A percentile compares a stretch with the other conserved stretches of the same genome.
Conservation (phyloP, 768 basidiomycete genomes). For the Mycena olivaceomarginata region DNA sequence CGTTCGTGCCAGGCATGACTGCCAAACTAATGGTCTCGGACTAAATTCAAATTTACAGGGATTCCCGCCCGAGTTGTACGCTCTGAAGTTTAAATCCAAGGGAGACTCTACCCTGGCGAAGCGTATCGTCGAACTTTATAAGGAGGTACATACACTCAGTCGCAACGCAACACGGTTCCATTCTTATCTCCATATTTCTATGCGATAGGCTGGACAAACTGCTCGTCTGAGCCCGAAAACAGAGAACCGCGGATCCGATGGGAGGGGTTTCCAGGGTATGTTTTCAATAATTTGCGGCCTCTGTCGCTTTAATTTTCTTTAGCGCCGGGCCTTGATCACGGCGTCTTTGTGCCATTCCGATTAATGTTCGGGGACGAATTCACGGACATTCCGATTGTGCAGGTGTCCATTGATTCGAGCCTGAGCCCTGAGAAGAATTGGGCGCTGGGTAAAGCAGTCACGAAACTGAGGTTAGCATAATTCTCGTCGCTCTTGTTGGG, state of each 20-base stretch:
- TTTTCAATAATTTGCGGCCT: neutral
- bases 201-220: constrained; percentile 67
- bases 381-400: constrained; percentile 78
- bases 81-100: constrained; percentile 79
- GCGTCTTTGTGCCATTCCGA: constrained; percentile 87
- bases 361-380: constrained; percentile 86
- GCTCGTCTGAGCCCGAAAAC: constrained; percentile 68
- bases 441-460: constrained; percentile 77
- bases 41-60: constrained; percentile 52
- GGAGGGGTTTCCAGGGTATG: constrained; percentile 68
- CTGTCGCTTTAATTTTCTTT: neutral
- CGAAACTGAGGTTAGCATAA: constrained; percentile 63
- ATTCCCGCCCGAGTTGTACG: constrained; percentile 75
- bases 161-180: neutral
- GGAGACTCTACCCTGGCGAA: constrained; percentile 76
- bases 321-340: constrained; percentile 85
- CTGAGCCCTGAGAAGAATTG: constrained; percentile 79
- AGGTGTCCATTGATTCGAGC: constrained; percentile 80
- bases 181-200: neutral
- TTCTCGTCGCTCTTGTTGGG: neutral
- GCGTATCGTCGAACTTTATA: constrained; percentile 77
- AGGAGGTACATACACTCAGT: constrained; percentile 60
- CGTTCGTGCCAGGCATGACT: constrained; percentile 10
- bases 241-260: constrained; percentile 80
- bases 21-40: neutral